Conservation (phyloP, 257 asterid species). For the Hygrophila difformis region DNA sequence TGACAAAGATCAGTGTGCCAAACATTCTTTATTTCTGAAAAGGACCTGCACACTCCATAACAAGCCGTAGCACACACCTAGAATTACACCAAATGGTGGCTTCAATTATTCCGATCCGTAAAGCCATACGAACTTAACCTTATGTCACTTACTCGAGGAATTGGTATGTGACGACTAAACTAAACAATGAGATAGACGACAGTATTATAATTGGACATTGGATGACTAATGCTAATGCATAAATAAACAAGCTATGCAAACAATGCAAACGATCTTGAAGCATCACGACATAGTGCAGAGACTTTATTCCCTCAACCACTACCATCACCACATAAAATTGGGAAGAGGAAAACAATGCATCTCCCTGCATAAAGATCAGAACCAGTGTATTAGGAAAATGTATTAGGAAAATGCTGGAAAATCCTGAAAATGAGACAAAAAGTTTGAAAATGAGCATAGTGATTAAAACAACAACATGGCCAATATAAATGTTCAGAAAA, state of each 20-base stretch:
- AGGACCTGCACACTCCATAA: too few species aligned
- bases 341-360: constrained; percentile 58
- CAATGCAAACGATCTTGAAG: constrained; percentile 60
- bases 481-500: too few species aligned
- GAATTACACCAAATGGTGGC: too few species aligned
- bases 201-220: constrained; percentile 2
- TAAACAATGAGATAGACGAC: constrained; percentile 3
- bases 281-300: constrained; percentile 39
- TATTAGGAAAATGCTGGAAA: constrained; percentile 3
- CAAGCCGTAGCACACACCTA: too few species aligned
- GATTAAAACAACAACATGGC: constrained; percentile 8
- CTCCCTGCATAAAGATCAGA: constrained; percentile 44
- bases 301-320: constrained; percentile 47
- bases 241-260: constrained; percentile 61
- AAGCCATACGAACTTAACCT: too few species aligned
- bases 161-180: not conserved
- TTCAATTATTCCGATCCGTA: too few species aligned
- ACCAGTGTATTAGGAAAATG: constrained; percentile 14
- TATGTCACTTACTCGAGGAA: too few species aligned
- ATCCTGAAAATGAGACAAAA: constrained; percentile 13
- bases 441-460: constrained; percentile 20
- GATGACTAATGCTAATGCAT: constrained; percentile 52
- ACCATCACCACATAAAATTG: constrained; percentile 58
- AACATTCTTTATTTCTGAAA: too few species aligned
- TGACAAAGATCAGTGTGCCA: too few species aligned